Conservation (phyloP, 2,329 filamentous ascomycete genomes). For the Alternaria burnsii region DNA sequence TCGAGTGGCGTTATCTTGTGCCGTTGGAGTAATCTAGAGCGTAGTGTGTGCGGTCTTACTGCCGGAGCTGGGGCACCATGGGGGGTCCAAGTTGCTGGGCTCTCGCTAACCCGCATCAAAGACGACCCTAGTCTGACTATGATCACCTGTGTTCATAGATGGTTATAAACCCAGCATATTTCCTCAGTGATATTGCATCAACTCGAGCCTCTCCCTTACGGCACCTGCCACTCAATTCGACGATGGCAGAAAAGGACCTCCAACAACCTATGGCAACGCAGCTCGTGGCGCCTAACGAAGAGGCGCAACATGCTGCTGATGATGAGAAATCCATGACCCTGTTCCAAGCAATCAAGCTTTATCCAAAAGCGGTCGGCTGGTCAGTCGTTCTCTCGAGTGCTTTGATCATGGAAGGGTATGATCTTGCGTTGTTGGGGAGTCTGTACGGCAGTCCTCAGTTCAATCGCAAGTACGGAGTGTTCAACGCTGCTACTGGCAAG, state of each 20-base stretch:
- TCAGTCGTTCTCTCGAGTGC: conserved; percentile 83
- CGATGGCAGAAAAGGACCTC: conserved; percentile 33
- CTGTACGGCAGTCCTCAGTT: conserved; percentile 65
- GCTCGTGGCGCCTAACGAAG: conserved; percentile 31
- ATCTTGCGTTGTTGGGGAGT: conserved; percentile 79
- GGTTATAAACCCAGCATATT: conserved; percentile 20
- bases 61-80: conserved; percentile 15
- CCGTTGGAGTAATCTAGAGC: background rate
- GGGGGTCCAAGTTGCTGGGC: conserved; percentile 18
- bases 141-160: conserved; percentile 25
- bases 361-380: conserved; percentile 86
- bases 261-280: conserved; percentile 23
- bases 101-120: conserved; percentile 28
- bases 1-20: background rate
- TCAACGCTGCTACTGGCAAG: conserved; percentile 46
- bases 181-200: background rate
- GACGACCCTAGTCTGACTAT: conserved; percentile 13
- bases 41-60: conserved; percentile 11
- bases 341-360: conserved; percentile 76
- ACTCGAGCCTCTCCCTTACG: background rate
- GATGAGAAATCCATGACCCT: conserved; percentile 63
- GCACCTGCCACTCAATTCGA: conserved; percentile 7
- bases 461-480: conserved; percentile 54
- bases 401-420: conserved; percentile 90
- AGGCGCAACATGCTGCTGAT: conserved; percentile 51